phyloP scores from a whole-genome alignment of 148 eudicot species.

The Polygonum maritimum region DNA sequence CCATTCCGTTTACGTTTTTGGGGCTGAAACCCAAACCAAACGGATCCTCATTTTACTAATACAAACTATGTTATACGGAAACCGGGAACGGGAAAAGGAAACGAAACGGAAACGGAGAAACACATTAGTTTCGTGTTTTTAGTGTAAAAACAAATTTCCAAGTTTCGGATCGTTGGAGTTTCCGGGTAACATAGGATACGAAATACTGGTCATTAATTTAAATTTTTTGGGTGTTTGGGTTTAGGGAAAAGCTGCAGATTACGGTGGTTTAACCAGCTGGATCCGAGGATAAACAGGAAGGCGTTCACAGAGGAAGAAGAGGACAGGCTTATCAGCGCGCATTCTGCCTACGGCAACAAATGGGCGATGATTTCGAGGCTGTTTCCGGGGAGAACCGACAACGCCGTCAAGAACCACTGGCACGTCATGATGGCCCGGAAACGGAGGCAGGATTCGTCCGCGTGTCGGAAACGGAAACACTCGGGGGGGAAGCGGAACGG shows the following conservation, averaged over 20 bases:
- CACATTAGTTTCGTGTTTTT: too few relatives aligned
- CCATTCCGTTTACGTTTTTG: too few relatives aligned
- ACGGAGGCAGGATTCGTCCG: conserved; percentile 5
- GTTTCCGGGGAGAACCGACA: conserved; percentile 9
- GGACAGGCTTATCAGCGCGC: not conserved
- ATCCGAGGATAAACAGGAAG: conserved; percentile 8
- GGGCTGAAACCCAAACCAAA: too few relatives aligned
- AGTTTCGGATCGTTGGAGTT: too few relatives aligned
- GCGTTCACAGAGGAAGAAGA: conserved; percentile 9
- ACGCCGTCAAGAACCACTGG: conserved; percentile 13
- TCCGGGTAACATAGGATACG: too few relatives aligned
- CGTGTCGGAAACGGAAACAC: conserved; percentile 8
- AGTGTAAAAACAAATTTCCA: too few relatives aligned
- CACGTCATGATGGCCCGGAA: conserved; percentile 9
- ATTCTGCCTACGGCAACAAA: conserved; percentile 4
- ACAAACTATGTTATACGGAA: too few relatives aligned
- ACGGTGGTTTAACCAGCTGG: conserved; percentile 11
- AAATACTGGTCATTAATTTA: too few relatives aligned
- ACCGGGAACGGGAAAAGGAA: too few relatives aligned
- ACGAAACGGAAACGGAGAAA: too few relatives aligned
- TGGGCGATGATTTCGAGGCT: conserved; percentile 9
- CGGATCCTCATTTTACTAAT: too few relatives aligned
- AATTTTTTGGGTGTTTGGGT: not conserved
- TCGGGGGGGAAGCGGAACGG: not conserved
- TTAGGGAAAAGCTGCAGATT: conserved; percentile 13